These are phyloP conservation scores for Phytophthora capsici DNA, from an alignment of 352 stramenopile species.

Conservation along the genomic window DNA sequence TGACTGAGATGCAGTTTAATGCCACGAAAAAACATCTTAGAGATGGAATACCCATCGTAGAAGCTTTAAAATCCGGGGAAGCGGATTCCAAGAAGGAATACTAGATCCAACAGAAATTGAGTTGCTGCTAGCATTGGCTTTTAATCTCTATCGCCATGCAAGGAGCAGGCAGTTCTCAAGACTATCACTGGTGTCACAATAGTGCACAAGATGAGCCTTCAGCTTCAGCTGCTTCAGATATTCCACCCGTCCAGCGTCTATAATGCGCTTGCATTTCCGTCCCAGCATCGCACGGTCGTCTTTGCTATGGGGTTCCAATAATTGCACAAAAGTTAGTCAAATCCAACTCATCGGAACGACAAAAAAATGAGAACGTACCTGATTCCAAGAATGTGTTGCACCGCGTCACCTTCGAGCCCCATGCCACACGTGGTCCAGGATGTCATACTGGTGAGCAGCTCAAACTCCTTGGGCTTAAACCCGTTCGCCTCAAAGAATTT, in stretches of 20 bases:
- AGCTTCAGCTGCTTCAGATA: constrained; percentile 60
- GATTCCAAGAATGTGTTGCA: constrained; percentile 74
- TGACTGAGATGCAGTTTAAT: constrained; percentile 1
- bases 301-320: constrained; percentile 47
- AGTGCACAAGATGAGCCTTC: constrained; percentile 77
- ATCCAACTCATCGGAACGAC: background rate
- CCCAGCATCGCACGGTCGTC: constrained; percentile 64
- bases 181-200: constrained; percentile 76
- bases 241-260: constrained; percentile 70
- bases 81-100: no score
- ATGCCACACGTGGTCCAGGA: constrained; percentile 86
- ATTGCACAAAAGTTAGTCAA: constrained; percentile 7
- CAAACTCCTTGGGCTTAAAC: constrained; percentile 66
- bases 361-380: constrained; percentile 32
- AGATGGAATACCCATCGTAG: constrained; percentile 15
- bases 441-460: constrained; percentile 69
- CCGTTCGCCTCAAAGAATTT: constrained; percentile 62
- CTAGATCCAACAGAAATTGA: background rate
- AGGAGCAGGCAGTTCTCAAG: constrained; percentile 86
- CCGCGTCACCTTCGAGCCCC: constrained; percentile 62
- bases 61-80: constrained; percentile 15
- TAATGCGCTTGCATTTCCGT: constrained; percentile 78
- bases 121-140: no score
- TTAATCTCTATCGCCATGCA: constrained; percentile 49
- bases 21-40: constrained; percentile 28